Conservation (phyloP, 805 yeast genomes). For the Metschnikowia hibisci region DNA sequence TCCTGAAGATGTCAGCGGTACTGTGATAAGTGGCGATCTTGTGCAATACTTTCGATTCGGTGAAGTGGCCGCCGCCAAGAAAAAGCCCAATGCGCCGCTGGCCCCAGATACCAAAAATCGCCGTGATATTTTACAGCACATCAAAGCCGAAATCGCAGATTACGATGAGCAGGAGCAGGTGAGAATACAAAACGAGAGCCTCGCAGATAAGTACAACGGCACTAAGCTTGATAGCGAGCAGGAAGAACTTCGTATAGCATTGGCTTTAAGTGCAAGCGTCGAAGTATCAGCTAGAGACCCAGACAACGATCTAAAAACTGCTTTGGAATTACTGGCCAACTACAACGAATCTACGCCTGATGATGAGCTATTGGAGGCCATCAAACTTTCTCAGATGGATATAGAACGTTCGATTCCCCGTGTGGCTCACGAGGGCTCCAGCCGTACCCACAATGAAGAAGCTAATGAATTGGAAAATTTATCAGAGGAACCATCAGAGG, state of each 20-base stretch:
- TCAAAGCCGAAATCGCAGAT: conserved; percentile 35
- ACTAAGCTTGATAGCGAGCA: conserved; percentile 24
- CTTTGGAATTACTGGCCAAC: conserved; percentile 11
- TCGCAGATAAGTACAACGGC: conserved; percentile 48
- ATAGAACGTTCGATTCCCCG: neutral
- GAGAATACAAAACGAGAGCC: conserved; percentile 19
- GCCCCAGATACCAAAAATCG: conserved; percentile 12
- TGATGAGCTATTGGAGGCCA: conserved; percentile 6
- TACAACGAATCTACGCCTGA: neutral
- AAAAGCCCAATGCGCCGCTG: conserved; percentile 17
- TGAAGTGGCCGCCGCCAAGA: conserved; percentile 7
- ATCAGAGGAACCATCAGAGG: neutral
- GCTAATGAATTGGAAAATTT: neutral
- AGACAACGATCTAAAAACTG: conserved; percentile 29
- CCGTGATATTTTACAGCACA: conserved; percentile 18
- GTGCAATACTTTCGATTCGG: conserved; percentile 18
- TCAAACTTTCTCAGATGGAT: conserved; percentile 7
- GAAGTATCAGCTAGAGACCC: conserved; percentile 8
- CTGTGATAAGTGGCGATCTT: conserved; percentile 17
- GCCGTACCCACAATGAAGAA: neutral
- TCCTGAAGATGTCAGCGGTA: conserved; percentile 15
- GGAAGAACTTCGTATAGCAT: conserved; percentile 25
- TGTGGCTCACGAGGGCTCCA: conserved; percentile 1
- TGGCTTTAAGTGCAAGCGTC: conserved; percentile 21
- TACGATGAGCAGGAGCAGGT: conserved; percentile 29